phyloP scores from a whole-genome alignment of 2,329 filamentous ascomycete species.

The Triangularia setosa region DNA sequence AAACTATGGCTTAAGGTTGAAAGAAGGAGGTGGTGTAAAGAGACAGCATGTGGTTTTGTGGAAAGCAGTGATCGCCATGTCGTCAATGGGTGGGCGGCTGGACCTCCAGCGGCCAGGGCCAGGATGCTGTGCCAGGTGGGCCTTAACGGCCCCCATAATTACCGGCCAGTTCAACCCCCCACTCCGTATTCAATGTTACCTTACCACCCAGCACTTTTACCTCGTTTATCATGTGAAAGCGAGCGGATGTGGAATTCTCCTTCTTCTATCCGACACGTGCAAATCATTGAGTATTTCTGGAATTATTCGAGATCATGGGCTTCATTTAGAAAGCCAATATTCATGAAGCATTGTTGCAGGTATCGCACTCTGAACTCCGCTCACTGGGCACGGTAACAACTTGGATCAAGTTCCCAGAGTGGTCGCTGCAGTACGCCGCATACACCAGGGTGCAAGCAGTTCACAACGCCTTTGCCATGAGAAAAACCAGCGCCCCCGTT shows the following conservation, averaged over 20 bases:
- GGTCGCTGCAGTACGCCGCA: no score
- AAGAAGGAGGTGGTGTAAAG: neutral
- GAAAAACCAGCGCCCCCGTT: neutral
- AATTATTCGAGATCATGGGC: neutral
- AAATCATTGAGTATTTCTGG: neutral
- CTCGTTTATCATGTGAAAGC: neutral
- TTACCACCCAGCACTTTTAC: neutral
- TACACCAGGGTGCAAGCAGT: no score
- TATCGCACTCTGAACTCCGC: neutral
- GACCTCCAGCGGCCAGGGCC: neutral
- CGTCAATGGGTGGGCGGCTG: constrained; percentile 2
- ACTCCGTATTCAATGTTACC: neutral
- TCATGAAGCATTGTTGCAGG: neutral
- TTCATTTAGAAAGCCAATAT: neutral
- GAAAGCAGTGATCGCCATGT: constrained; percentile 5
- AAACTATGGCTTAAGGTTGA: neutral
- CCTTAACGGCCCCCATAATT: neutral
- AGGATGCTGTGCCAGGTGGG: constrained; percentile 3
- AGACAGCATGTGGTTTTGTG: neutral
- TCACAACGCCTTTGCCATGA: neutral
- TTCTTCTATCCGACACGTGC: neutral
- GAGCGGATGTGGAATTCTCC: neutral
- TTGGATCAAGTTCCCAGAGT: no score
- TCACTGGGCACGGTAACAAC: no score
- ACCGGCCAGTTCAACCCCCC: neutral